Conservation (phyloP, 2,329 filamentous ascomycete genomes). For the Colletotrichum sojae region DNA sequence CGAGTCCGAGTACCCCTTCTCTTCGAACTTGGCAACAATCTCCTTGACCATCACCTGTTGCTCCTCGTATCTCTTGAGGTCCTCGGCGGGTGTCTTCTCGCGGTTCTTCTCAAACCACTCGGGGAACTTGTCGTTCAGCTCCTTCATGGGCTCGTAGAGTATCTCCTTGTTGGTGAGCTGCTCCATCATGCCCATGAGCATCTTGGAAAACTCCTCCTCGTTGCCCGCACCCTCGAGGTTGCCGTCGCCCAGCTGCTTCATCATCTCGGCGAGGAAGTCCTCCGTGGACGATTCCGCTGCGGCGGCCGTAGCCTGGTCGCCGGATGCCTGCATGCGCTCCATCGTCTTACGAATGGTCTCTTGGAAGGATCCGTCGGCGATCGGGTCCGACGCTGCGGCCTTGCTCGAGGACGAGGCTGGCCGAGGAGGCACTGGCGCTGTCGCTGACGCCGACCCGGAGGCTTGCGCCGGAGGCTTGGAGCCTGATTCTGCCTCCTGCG, state of each 20-base stretch:
- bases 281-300: slow-evolving; percentile 77
- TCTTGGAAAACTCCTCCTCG: slow-evolving; percentile 93
- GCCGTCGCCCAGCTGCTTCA: slow-evolving; percentile 86
- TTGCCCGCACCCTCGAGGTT: slow-evolving; percentile 68
- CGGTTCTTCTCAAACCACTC: slow-evolving; percentile 87
- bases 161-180: slow-evolving; percentile 99
- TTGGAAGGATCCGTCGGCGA: slow-evolving; percentile 81
- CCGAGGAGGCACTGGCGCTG: slow-evolving; percentile 45
- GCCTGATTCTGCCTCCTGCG: slow-evolving; percentile 45
- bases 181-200: slow-evolving; percentile 99
- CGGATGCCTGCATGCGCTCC: slow-evolving; percentile 94
- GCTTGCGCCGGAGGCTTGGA: slow-evolving; percentile 44
- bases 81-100: slow-evolving; percentile 75
- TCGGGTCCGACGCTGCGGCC: slow-evolving; percentile 48
- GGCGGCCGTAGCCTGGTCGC: slow-evolving; percentile 86
- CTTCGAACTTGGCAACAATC: slow-evolving; percentile 92
- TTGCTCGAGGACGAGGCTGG: slow-evolving; percentile 43
- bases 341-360: slow-evolving; percentile 95
- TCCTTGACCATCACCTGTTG: slow-evolving; percentile 86
- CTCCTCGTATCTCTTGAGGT: slow-evolving; percentile 84
- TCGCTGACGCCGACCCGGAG: slow-evolving; percentile 42
- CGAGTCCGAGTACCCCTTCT: slow-evolving; percentile 83
- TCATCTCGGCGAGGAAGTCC: slow-evolving; percentile 91
- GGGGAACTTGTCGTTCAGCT: slow-evolving; percentile 92
- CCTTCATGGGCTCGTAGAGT: slow-evolving; percentile 98